Conservation (phyloP, 108 stramenopile genomes). For the Thalassiosira profunda region DNA sequence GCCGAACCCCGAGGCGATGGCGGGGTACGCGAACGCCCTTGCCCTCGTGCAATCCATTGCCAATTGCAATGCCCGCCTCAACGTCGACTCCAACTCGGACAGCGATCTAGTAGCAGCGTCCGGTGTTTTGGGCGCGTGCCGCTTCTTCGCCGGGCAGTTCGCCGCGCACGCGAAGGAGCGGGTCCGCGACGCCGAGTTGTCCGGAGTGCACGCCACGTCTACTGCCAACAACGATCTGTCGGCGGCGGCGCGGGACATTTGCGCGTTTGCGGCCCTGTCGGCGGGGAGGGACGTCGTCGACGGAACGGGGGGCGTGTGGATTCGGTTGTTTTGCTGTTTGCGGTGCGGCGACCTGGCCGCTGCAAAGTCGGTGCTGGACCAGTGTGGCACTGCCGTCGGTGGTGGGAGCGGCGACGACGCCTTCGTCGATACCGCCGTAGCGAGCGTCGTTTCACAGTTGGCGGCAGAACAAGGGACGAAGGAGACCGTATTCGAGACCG, state of each 20-base stretch:
- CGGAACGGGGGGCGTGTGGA: conserved; percentile 33
- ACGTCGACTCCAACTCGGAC: background rate
- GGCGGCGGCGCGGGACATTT: conserved; percentile 16
- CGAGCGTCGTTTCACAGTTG: conserved; percentile 21
- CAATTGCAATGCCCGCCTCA: conserved; percentile 10
- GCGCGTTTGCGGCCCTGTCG: conserved; percentile 23
- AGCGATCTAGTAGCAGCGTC: background rate
- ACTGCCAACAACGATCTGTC: background rate
- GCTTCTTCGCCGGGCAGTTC: conserved; percentile 40
- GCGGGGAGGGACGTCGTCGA: conserved; percentile 27
- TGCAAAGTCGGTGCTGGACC: conserved; percentile 12
- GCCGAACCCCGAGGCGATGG: conserved; percentile 5
- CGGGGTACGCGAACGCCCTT: conserved; percentile 28
- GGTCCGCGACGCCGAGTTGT: conserved; percentile 23
- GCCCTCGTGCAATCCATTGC: conserved; percentile 20
- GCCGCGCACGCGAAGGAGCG: conserved; percentile 16
- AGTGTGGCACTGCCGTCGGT: background rate
- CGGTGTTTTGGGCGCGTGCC: conserved; percentile 18
- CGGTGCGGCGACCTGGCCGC: conserved; percentile 19
- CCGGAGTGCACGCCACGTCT: background rate
- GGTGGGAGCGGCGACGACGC: background rate
- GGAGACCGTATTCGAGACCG: conserved; percentile 28
- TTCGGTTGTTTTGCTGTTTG: conserved; percentile 24
- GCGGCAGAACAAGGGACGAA: conserved; percentile 15
- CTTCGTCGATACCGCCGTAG: conserved; percentile 24